These are phyloP conservation scores for Russula dissimulans DNA, from an alignment of 768 basidiomycete species.

Conservation along the genomic window DNA sequence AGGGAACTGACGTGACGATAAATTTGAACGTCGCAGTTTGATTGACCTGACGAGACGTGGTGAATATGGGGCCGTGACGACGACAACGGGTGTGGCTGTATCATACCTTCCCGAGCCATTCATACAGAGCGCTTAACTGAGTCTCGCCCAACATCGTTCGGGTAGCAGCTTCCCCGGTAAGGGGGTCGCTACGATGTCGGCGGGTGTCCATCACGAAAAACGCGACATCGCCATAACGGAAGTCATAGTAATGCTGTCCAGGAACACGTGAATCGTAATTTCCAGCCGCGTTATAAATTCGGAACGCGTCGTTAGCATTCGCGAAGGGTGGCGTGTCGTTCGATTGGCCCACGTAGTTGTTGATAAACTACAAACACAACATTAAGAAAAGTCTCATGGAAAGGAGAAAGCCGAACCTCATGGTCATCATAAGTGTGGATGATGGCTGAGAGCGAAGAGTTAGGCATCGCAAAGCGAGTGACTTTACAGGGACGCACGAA, in stretches of 20 bases:
- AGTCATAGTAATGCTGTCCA: slow-evolving; percentile 48
- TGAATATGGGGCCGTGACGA: not conserved
- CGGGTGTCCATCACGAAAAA: slow-evolving; percentile 78
- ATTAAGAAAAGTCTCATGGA: not conserved
- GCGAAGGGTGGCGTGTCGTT: slow-evolving; percentile 47
- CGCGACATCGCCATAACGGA: slow-evolving; percentile 56
- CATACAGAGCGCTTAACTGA: slow-evolving; percentile 50
- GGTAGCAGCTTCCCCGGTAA: slow-evolving; percentile 31
- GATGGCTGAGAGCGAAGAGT: slow-evolving; percentile 37
- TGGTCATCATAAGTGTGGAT: slow-evolving; percentile 69
- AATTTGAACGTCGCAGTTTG: slow-evolving; percentile 69
- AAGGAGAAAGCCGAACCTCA: slow-evolving; percentile 33
- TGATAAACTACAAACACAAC: slow-evolving; percentile 38
- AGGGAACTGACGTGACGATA: slow-evolving; percentile 62
- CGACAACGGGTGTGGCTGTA: not conserved
- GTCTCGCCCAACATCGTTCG: slow-evolving; percentile 60
- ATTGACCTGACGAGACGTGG: slow-evolving; percentile 40
- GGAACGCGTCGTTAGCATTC: slow-evolving; percentile 53
- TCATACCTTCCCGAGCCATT: slow-evolving; percentile 51
- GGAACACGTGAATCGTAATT: slow-evolving; percentile 46
- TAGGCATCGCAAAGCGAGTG: not conserved
- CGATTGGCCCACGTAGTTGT: slow-evolving; percentile 54
- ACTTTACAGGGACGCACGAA: slow-evolving; percentile 42
- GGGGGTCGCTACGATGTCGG: slow-evolving; percentile 40
- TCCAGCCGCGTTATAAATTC: slow-evolving; percentile 50